Conservation (phyloP, 768 basidiomycete genomes). For the Boletus sensibilis region DNA sequence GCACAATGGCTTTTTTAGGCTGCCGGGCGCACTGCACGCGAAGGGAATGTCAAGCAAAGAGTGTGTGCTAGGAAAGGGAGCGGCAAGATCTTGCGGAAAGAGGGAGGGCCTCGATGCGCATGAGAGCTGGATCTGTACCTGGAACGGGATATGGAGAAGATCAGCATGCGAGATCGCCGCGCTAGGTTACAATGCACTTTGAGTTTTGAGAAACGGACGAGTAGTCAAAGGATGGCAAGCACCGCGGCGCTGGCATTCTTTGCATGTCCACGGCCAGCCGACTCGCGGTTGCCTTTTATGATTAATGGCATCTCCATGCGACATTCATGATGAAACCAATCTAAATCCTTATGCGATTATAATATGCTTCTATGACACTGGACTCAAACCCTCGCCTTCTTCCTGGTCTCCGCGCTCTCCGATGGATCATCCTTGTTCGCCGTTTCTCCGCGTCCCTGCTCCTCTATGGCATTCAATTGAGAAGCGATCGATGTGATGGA, state of each 20-base stretch:
- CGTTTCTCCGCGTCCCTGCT: constrained; percentile 18
- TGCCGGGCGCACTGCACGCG: constrained; percentile 6
- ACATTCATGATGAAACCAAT: constrained; percentile 17
- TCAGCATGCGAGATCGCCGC: constrained; percentile 32
- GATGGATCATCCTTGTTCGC: constrained; percentile 33
- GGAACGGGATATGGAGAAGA: constrained; percentile 17
- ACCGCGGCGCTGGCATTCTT: constrained; percentile 18
- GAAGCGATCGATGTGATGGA: constrained; percentile 24
- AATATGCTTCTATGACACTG: constrained; percentile 33
- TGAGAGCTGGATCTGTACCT: constrained; percentile 14
- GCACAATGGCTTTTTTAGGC: constrained; percentile 18
- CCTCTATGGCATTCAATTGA: constrained; percentile 32
- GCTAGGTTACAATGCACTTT: constrained; percentile 24
- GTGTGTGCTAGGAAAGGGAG: constrained; percentile 15
- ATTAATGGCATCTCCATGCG: constrained; percentile 14
- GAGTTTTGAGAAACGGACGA: constrained; percentile 12
- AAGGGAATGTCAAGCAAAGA: constrained; percentile 13
- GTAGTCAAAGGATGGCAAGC: not conserved
- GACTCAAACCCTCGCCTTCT: constrained; percentile 48
- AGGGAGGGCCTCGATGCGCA: constrained; percentile 14
- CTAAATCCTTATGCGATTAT: constrained; percentile 16
- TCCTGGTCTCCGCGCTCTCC: constrained; percentile 46
- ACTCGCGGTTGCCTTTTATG: constrained; percentile 3
- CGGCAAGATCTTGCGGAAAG: constrained; percentile 9
- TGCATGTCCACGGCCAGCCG: constrained; percentile 18